A percentile compares a stretch with the other conserved stretches of the same genome.
Evolutionary conservation across 2,329 filamentous ascomycete species (phyloP).

Genomic region (Dothiorella sarmentorum): DNA sequence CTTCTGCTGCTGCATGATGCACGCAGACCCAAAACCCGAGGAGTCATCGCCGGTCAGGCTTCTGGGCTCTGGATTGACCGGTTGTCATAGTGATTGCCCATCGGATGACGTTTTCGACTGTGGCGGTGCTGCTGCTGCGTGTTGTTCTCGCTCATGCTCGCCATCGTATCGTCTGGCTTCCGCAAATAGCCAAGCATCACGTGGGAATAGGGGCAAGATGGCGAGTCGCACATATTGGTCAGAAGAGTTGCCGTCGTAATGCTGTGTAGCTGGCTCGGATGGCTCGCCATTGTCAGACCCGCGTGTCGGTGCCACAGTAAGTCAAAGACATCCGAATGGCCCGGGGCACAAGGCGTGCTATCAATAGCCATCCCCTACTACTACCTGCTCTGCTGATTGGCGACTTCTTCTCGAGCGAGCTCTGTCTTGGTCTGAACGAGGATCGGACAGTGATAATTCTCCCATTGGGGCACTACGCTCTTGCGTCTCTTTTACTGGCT

Average conservation of each 20-base stretch:
- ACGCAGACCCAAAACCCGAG: constrained; percentile 10
- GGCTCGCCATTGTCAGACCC: constrained; percentile 11
- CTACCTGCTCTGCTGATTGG: not conserved
- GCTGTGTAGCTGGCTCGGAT: constrained; percentile 1
- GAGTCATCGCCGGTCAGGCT: constrained; percentile 11
- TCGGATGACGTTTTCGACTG: constrained; percentile 9
- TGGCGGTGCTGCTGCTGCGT: constrained; percentile 7
- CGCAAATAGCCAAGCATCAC: not conserved
- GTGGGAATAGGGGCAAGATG: not conserved
- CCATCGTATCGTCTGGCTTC: no score
- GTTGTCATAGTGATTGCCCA: constrained; percentile 4
- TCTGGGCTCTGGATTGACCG: constrained; percentile 11
- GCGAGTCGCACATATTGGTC: constrained; percentile 8
- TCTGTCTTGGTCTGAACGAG: not conserved
- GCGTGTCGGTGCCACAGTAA: constrained; percentile 1
- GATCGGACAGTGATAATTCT: not conserved
- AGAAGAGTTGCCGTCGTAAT: not conserved
- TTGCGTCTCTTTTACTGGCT: not conserved
- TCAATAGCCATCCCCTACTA: constrained; percentile 1
- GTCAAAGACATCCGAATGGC: constrained; percentile 4
- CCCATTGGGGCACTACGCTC: not conserved
- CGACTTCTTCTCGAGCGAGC: not conserved
- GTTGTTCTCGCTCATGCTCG: not conserved
- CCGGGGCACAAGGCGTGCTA: not conserved
- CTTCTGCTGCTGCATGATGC: not conserved